These are phyloP conservation scores for Cyberlindnera nakhonratchasimensis DNA, from an alignment of 805 yeast genomes.

Conservation along the genomic window DNA sequence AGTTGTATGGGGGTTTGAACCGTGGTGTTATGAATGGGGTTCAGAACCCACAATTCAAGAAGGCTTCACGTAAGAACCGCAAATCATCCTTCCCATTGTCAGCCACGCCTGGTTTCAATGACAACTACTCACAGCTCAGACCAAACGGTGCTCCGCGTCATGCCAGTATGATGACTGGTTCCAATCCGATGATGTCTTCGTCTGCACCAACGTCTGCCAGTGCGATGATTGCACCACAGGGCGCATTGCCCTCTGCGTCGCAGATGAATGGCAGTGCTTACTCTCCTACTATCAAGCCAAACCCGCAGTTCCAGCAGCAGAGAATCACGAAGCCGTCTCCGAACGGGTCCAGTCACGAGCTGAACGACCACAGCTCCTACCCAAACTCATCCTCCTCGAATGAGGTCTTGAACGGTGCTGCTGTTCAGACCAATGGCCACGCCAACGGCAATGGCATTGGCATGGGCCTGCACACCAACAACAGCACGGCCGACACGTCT, in stretches of 20 bases:
- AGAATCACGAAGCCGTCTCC: conserved; percentile 8
- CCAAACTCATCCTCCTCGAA: conserved; percentile 13
- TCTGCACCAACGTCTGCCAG: conserved; percentile 5
- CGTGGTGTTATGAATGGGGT: conserved; percentile 14
- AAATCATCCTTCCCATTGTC: conserved; percentile 35
- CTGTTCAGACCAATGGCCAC: neutral
- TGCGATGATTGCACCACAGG: conserved; percentile 2
- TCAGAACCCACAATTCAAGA: conserved; percentile 25
- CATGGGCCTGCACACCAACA: neutral
- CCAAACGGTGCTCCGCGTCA: conserved; percentile 10
- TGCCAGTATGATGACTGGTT: conserved; percentile 8
- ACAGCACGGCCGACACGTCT: conserved; percentile 8
- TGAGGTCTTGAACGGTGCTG: conserved; percentile 5
- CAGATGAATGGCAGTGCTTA: conserved; percentile 9
- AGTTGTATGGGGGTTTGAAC: conserved; percentile 14
- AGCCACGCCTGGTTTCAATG: conserved; percentile 4
- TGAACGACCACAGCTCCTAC: conserved; percentile 4
- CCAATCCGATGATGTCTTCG: conserved; percentile 7
- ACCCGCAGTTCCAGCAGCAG: conserved; percentile 12
- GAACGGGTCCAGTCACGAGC: conserved; percentile 5
- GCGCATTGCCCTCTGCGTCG: conserved; percentile 3
- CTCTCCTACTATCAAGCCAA: conserved; percentile 13
- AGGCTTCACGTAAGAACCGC: conserved; percentile 45
- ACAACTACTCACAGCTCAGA: conserved; percentile 2
- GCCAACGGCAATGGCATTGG: neutral